Evolutionary conservation across 768 basidiomycete genomes (phyloP).

Genomic region (Myochromella boudieri): DNA sequence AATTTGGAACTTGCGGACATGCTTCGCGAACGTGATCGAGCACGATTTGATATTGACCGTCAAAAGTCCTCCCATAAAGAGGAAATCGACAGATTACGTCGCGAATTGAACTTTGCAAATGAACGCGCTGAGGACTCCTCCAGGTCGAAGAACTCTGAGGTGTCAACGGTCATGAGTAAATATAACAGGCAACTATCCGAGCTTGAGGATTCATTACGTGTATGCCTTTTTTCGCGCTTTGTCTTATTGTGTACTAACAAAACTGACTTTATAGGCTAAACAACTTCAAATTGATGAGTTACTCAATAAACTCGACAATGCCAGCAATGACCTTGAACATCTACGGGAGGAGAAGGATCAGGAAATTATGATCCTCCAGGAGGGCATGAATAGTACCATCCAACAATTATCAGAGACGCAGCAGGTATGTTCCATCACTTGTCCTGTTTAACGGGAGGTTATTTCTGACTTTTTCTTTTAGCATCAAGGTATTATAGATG

Average conservation of each 20-base stretch:
- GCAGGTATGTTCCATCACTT: conserved; percentile 50
- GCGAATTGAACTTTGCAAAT: conserved; percentile 92
- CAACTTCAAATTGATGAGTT: conserved; percentile 97
- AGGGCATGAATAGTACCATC: conserved; percentile 91
- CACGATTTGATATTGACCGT: conserved; percentile 92
- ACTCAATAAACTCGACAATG: conserved; percentile 73
- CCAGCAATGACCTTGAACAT: conserved; percentile 73
- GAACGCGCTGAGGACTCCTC: conserved; percentile 96
- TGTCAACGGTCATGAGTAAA: conserved; percentile 82
- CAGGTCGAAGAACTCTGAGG: conserved; percentile 90
- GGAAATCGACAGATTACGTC: conserved; percentile 86
- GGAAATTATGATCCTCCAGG: conserved; percentile 93
- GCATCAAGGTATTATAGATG: conserved; percentile 83
- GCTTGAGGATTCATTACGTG: conserved; percentile 92
- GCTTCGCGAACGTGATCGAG: conserved; percentile 95
- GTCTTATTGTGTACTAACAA: conserved; percentile 1
- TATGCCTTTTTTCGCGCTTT: conserved; percentile 37
- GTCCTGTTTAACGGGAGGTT: not conserved
- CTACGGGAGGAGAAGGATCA: conserved; percentile 95
- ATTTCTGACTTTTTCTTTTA: conserved; percentile 34
- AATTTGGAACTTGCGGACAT: conserved; percentile 98
- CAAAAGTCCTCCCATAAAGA: conserved; percentile 94
- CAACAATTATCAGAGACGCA: conserved; percentile 85
- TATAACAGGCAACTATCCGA: conserved; percentile 96
- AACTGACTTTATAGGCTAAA: conserved; percentile 60